Evolutionary conservation across 1,139 yeast species (phyloP), one percentile per base, ranked within the genome.

Genomic region (Blastobotrys buckinghamii): DNA sequence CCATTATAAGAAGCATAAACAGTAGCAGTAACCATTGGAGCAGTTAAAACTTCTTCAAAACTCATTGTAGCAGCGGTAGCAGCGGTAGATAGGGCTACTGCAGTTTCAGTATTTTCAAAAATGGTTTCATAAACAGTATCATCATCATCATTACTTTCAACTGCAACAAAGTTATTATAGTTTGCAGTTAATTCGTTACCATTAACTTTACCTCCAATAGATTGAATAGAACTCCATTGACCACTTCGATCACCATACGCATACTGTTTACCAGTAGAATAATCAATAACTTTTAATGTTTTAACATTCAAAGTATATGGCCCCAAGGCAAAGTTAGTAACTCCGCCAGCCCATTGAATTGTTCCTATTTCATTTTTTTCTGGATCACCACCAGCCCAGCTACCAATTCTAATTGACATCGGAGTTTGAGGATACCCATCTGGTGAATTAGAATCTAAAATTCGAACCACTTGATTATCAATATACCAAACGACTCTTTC

Each of bases 371-470:
- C 67, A 7, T 74, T 72, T 58, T 82, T 82, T 37, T 71, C 60
- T 16, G 87, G 72, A 61, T 82, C 88, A 54, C 92, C 92, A 54
- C 90, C 94, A 16, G 90, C 88, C 94, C 94, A 84, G n/a, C 76
- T 61, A 50, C 94, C 92, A 47, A 84, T 73, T 57, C 70, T 76
- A 16, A 85, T 64, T 54, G 71, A 74, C 92, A 84, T 84, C 33
- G 94, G 95, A 26, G 84, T 69, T 65, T 84, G 89, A 34, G 94
- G 94, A 61, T 76, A 85, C 1, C 88, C 89, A 53, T 77, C 73
- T 2, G 62, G 58, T 32, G 77, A 68, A 50, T 75, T 69, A 51
- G 73, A 68, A 44, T 76, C 70, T 13, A 67, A 53, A 45, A 82
- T 65, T 1, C 80, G 74, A 64, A 94, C 75, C n/a, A 82, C 77